Evolutionary conservation across 805 yeast species (phyloP), one percentile per base, ranked within the genome.

Genomic region (Saturnispora sekii): DNA sequence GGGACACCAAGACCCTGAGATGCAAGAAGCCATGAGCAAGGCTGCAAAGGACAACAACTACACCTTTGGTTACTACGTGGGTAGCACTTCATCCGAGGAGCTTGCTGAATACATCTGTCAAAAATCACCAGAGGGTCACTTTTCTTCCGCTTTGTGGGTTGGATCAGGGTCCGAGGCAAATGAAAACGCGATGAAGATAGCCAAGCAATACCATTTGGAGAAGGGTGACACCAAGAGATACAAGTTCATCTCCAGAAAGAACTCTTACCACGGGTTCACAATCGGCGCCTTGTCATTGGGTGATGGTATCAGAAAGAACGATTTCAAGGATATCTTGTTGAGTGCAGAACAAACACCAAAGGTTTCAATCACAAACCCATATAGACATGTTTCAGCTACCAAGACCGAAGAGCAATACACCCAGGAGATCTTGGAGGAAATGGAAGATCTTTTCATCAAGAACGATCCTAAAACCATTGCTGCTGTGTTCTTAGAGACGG

Each of bases 131-230:
- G 52, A 61, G 35, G 64, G 60, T 35, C 68, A 62, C 8, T 69
- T 68, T 48, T 51, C 60, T 3, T 61, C 70, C 21, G 73, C 69
- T 11, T 48, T 67, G 39, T 64, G 84, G 49, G 73, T 77, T 51
- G 81, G 81, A 53, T 76, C 85, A 2, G 94, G 94, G 43, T 72
- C 88, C 16, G 90, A 82, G 60, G 86, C 90, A 39, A 82, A 82
- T 55, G 90, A 82, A 58, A 86, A 85, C 31, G 88, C 88, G 4
- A 61, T 82, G 55, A 82, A 83, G 60, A 81, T 83, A 56, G 83
- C 83, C 21, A 62, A 65, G 51, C 76, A 72, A 54, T 71, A 71
- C 52, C 67, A 62, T 49, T 52, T 65, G 40, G 76, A 72, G 54
- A 64, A 58, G 18, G 70, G 71, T 32, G 69, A 68, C 46, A 57